phyloP scores from a whole-genome alignment of 179 eudicot species.

The Silene coronaria region DNA sequence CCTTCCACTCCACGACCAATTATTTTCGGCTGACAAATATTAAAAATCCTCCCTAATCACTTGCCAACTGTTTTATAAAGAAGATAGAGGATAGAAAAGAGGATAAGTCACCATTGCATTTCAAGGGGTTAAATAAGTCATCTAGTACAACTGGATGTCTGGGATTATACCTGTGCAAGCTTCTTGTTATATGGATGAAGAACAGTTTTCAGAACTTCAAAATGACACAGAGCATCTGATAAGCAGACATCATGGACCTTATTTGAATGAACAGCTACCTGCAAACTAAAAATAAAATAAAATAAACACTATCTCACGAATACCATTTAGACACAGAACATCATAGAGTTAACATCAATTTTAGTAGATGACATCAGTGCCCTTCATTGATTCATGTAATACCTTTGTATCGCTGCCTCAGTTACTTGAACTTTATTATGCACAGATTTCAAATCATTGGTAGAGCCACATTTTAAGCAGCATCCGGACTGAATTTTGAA shows the following conservation, averaged over 20 bases:
- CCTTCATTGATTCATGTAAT: conserved; percentile 13
- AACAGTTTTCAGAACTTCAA: conserved; percentile 41
- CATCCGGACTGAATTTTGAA: conserved; percentile 40
- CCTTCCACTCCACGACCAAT: not conserved
- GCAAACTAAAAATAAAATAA: conserved; percentile 38
- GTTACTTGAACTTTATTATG: conserved; percentile 37
- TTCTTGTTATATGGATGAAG: conserved; percentile 75
- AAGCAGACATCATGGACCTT: conserved; percentile 29
- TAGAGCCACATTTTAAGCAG: conserved; percentile 68
- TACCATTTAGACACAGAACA: not conserved
- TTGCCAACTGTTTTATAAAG: not conserved
- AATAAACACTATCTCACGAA: conserved; percentile 2
- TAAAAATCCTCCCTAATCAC: not conserved
- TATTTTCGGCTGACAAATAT: not conserved
- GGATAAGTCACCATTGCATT: not conserved
- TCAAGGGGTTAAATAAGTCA: not conserved
- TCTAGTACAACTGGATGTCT: not conserved
- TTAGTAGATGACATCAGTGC: not conserved
- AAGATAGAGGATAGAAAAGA: not conserved
- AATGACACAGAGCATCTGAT: conserved; percentile 44
- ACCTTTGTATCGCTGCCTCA: conserved; percentile 43
- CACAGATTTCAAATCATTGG: conserved; percentile 42
- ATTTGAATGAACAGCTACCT: conserved; percentile 39
- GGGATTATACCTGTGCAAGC: conserved; percentile 62
- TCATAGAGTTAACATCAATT: not conserved